Conservation (phyloP, 2,329 filamentous ascomycete species). For the Pezizomycotina sp. region DNA sequence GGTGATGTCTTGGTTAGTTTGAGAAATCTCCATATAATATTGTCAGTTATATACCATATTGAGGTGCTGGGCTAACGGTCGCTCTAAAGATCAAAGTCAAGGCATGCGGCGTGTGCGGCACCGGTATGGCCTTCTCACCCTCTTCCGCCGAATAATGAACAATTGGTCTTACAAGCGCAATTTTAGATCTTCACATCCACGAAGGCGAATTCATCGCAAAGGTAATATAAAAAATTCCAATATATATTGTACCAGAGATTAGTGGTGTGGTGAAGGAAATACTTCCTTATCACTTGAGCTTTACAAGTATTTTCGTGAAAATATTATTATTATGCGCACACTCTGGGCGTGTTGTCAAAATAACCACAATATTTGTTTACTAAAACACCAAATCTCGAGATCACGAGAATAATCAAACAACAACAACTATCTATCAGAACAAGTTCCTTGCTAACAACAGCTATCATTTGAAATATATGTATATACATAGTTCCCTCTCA, state of each 20-base stretch:
- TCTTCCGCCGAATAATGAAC: not conserved
- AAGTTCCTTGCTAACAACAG: too few species aligned
- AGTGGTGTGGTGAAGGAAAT: too few species aligned
- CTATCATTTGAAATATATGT: too few species aligned
- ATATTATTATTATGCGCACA: too few species aligned
- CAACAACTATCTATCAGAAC: too few species aligned
- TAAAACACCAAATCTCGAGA: too few species aligned
- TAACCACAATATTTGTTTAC: too few species aligned
- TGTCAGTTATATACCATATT: not conserved
- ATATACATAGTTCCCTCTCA: constrained; percentile 47
- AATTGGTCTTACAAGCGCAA: not conserved
- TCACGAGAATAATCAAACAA: too few species aligned
- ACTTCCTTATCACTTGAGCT: too few species aligned
- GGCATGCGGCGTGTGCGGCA: constrained; percentile 45
- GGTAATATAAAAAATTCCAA: constrained; percentile 30
- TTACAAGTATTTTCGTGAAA: too few species aligned
- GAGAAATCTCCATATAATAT: not conserved
- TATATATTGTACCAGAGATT: too few species aligned
- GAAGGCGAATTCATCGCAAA: constrained; percentile 49
- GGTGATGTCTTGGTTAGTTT: constrained; percentile 40
- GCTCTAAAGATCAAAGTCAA: constrained; percentile 44
- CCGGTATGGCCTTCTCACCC: constrained; percentile 20
- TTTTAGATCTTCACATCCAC: constrained; percentile 40
- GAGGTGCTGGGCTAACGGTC: constrained; percentile 9
- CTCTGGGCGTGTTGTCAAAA: too few species aligned